phyloP scores from a whole-genome alignment of 176 grass and related monocot species.

The Carex littledalei region DNA sequence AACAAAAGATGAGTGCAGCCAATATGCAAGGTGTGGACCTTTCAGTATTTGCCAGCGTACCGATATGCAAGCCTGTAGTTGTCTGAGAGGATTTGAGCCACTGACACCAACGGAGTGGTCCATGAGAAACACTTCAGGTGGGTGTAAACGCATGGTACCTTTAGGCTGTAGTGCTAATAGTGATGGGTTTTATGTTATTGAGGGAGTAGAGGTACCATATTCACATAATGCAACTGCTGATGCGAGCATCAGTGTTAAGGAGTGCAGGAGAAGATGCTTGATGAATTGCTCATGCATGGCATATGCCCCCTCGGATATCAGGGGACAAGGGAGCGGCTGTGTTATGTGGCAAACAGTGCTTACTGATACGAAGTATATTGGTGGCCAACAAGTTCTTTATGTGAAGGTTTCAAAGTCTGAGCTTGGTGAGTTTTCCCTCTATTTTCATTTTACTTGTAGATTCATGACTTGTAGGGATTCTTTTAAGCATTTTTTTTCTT shows the following conservation, averaged over 20 bases:
- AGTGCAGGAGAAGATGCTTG: slow-evolving; percentile 6
- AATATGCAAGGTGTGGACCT: slow-evolving; percentile 35
- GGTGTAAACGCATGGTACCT: slow-evolving; percentile 10
- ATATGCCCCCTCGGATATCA: slow-evolving; percentile 19
- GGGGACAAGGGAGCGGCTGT: slow-evolving; percentile 27
- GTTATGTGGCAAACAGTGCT: slow-evolving; percentile 30
- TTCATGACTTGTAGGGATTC: too few relatives aligned
- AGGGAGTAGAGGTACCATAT: slow-evolving; percentile 41
- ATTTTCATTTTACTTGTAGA: too few relatives aligned
- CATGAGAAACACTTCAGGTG: slow-evolving; percentile 42
- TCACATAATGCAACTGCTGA: slow-evolving; percentile 18
- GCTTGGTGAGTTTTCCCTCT: too few relatives aligned
- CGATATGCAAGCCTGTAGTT: slow-evolving; percentile 25
- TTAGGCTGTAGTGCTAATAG: background rate
- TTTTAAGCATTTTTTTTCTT: too few relatives aligned
- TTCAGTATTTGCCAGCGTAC: slow-evolving; percentile 37
- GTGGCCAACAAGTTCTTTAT: too few relatives aligned
- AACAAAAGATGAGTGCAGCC: slow-evolving; percentile 31
- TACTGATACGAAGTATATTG: too few relatives aligned
- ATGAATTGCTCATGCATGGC: slow-evolving; percentile 14
- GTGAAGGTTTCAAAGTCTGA: too few relatives aligned
- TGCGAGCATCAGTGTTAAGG: background rate
- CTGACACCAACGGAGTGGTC: slow-evolving; percentile 19
- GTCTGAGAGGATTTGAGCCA: slow-evolving; percentile 17
- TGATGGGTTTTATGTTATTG: slow-evolving; percentile 30